phyloP scores from a whole-genome alignment of 1,139 yeast genomes.

The Yamadazyma oceani region DNA sequence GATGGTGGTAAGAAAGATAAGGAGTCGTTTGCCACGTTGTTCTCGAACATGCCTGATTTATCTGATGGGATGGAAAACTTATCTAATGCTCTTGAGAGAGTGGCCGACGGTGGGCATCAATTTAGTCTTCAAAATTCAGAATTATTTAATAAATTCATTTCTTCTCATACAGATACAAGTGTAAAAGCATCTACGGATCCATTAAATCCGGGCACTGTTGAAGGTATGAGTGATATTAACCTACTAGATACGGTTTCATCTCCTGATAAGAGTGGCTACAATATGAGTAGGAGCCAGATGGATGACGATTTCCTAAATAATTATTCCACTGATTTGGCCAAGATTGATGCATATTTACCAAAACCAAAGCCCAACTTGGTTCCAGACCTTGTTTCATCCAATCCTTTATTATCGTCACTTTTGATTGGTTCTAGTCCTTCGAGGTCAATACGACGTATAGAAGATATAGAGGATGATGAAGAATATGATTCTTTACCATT shows the following conservation, averaged over 20 bases:
- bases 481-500: slow-evolving; percentile 7
- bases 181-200: too few species aligned
- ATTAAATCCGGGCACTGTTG: too few species aligned
- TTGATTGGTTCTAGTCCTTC: neutral
- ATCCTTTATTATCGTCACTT: neutral
- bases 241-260: slow-evolving; percentile 3
- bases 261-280: slow-evolving; percentile 1
- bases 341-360: slow-evolving; percentile 21
- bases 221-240: too few species aligned
- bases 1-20: neutral
- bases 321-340: slow-evolving; percentile 24
- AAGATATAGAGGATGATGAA: slow-evolving; percentile 6
- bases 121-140: slow-evolving; percentile 31
- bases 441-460: neutral
- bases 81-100: slow-evolving; percentile 29
- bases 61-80: slow-evolving; percentile 29
- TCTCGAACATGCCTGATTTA: slow-evolving; percentile 10
- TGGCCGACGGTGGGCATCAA: slow-evolving; percentile 30
- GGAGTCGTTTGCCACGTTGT: neutral
- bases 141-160: slow-evolving; percentile 27
- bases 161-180: slow-evolving; percentile 14
- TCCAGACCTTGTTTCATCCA: slow-evolving; percentile 3
- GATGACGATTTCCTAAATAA: slow-evolving; percentile 16
- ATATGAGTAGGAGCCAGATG: neutral
- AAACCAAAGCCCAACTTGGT: slow-evolving; percentile 5